Evolutionary conservation across 805 yeast genomes (phyloP).

Genomic region (Maudiozyma turicensis): DNA sequence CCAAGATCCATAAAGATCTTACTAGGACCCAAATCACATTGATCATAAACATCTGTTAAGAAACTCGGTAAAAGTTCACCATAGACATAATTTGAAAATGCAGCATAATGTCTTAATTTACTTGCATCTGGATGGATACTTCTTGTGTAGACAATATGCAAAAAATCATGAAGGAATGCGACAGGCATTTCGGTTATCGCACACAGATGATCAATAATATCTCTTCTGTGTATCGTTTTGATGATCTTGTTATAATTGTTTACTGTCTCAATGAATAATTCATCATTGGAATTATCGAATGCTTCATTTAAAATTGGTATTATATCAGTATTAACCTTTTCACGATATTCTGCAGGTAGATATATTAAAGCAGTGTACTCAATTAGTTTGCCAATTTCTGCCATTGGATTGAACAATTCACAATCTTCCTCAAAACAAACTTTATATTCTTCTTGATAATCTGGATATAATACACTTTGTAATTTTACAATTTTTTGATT

Average conservation of each 20-base stretch:
- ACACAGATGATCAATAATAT: conserved; percentile 26
- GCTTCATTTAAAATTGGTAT: conserved; percentile 18
- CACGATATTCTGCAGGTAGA: conserved; percentile 14
- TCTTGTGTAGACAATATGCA: conserved; percentile 66
- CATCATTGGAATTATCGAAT: conserved; percentile 22
- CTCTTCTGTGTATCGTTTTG: conserved; percentile 27
- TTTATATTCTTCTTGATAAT: conserved; percentile 20
- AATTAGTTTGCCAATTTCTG: conserved; percentile 25
- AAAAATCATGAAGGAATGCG: conserved; percentile 48
- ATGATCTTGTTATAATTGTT: conserved; percentile 37
- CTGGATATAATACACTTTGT: conserved; percentile 15
- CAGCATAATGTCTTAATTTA: conserved; percentile 60
- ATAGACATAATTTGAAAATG: conserved; percentile 83
- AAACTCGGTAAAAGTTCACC: conserved; percentile 83
- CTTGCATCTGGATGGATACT: conserved; percentile 66
- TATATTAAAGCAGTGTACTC: conserved; percentile 21
- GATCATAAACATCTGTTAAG: conserved; percentile 51
- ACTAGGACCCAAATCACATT: conserved; percentile 44
- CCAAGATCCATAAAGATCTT: conserved; percentile 79
- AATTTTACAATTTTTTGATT: conserved; percentile 7
- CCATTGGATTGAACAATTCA: conserved; percentile 24
- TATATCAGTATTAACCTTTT: conserved; percentile 6
- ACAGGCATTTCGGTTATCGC: conserved; percentile 29
- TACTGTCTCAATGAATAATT: conserved; percentile 28
- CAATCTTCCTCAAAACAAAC: conserved; percentile 13